Conservation (phyloP, 805 yeast species). For the Scheffersomyces spartinae region DNA sequence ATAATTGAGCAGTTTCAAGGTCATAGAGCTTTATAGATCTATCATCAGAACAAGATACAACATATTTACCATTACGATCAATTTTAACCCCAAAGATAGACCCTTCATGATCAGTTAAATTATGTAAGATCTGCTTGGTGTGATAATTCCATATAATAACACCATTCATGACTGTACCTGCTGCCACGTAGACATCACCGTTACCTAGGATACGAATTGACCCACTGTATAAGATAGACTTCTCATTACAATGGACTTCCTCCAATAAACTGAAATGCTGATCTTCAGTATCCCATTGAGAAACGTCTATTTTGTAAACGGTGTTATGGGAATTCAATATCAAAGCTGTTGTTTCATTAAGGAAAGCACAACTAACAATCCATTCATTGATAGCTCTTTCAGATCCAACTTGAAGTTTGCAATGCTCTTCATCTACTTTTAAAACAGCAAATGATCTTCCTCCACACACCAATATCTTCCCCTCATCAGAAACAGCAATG, state of each 20-base stretch:
- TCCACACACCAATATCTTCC: constrained; percentile 44
- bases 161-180: constrained; percentile 93
- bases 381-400: constrained; percentile 64
- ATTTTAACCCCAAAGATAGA: constrained; percentile 75
- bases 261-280: constrained; percentile 11
- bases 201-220: constrained; percentile 39
- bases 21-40: constrained; percentile 76
- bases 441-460: constrained; percentile 55
- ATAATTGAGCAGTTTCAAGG: constrained; percentile 38
- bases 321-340: constrained; percentile 75
- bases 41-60: constrained; percentile 88
- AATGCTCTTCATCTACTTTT: background rate
- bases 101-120: constrained; percentile 74
- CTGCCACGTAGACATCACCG: constrained; percentile 46
- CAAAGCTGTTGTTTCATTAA: constrained; percentile 22
- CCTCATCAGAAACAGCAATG: constrained; percentile 29
- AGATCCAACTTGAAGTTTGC: constrained; percentile 4
- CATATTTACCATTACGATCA: constrained; percentile 39
- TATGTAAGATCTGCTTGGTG: constrained; percentile 32
- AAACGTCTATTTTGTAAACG: constrained; percentile 26
- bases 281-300: constrained; percentile 15
- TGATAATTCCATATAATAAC: constrained; percentile 64
- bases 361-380: constrained; percentile 56
- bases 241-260: constrained; percentile 44
- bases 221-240: constrained; percentile 84